Evolutionary conservation across 805 yeast genomes (phyloP).

Genomic region (Yarrowia deformans): DNA sequence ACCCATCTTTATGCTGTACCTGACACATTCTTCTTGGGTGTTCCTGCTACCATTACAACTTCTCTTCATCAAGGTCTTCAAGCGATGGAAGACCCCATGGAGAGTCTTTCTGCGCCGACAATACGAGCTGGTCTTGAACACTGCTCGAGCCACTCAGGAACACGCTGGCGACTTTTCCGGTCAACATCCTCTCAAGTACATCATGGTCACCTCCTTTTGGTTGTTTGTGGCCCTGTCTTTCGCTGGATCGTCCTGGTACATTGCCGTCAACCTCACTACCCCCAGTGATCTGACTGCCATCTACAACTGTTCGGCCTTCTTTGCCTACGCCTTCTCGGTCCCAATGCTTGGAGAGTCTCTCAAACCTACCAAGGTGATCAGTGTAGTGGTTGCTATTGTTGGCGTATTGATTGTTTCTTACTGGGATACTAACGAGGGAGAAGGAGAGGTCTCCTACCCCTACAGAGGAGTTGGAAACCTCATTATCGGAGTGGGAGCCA

Average conservation of each 20-base stretch:
- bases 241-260: slow-evolving; percentile 87
- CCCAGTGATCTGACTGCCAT: slow-evolving; percentile 90
- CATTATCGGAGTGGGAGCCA: slow-evolving; percentile 74
- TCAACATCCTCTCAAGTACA: slow-evolving; percentile 54
- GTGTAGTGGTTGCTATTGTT: slow-evolving; percentile 73
- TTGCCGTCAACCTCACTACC: slow-evolving; percentile 79
- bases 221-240: slow-evolving; percentile 67
- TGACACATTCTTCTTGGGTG: slow-evolving; percentile 85
- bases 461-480: slow-evolving; percentile 71
- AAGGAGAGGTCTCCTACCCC: slow-evolving; percentile 54
- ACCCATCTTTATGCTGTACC: slow-evolving; percentile 65
- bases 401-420: slow-evolving; percentile 86
- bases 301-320: slow-evolving; percentile 87
- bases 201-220: slow-evolving; percentile 55
- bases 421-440: slow-evolving; percentile 43
- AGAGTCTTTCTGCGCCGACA: slow-evolving; percentile 42
- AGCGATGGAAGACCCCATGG: slow-evolving; percentile 53
- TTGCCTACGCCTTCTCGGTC: slow-evolving; percentile 84
- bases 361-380: slow-evolving; percentile 64
- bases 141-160: slow-evolving; percentile 43
- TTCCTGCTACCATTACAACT: slow-evolving; percentile 75
- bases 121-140: slow-evolving; percentile 44
- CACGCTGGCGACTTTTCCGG: slow-evolving; percentile 44
- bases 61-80: slow-evolving; percentile 54
- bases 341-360: slow-evolving; percentile 73